Evolutionary conservation across 169 alveolate genomes (phyloP), one percentile per base, ranked within the genome.

Genomic region (Cryptosporidium canis): DNA sequence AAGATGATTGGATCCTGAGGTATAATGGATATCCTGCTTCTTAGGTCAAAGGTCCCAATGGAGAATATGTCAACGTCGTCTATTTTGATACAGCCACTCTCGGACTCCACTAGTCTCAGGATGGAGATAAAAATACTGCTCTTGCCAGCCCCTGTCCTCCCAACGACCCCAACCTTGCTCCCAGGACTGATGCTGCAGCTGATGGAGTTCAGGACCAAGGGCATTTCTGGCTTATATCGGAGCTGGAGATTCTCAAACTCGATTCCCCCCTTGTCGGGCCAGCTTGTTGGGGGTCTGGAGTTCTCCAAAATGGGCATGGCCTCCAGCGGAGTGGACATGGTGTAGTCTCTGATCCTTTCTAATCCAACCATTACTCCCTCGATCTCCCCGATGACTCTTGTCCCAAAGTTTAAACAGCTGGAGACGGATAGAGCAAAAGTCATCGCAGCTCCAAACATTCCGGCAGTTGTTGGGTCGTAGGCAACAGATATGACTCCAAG

Each of bases 101-200:
- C 83, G 18, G 92, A 85, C 51, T 91, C 95, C 63, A 92, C 83
- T n/a, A 85, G 67, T 8, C 97, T 91, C 45, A 93, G 91, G 35
- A 95, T 83, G 21, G 95, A 92, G 51, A 91, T 87, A 24, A 93
- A 90, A 47, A 96, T 83, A 33, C 97, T 90, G 37, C 96, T 92
- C 83, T 96, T 96, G 0, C 98, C 98, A 21, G 96, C 93, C 31
- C 98, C 98, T 27, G 97, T 96, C 92, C 96, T 93, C 45, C 98
- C 98, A 48, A 94, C 96, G 66, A 96, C 92, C 16, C 97, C 98
- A 51, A 96, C 91, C 66, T 94, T 93, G 77, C 87, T 90, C n/a
- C 92, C 93, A 6, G 92, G 87, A 2, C 53, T 56, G 8, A 94
- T 84, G 5, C 68, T 65, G 33, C 94, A 87, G 47, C 90, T 91